Conservation (phyloP, 768 basidiomycete genomes). For the Tremella mesenterica region DNA sequence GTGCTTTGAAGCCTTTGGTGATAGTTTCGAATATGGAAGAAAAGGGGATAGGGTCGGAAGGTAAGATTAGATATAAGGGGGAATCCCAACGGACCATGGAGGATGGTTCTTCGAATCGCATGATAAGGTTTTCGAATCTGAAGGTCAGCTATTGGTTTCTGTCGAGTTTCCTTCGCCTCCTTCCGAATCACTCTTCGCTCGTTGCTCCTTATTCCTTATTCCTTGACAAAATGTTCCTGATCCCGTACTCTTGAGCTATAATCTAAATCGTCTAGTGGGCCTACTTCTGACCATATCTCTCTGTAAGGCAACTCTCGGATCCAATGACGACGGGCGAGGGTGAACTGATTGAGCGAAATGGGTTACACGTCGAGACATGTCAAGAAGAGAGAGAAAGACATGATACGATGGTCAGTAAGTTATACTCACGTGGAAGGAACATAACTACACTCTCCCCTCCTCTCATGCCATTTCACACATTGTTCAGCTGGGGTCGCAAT, state of each 20-base stretch:
- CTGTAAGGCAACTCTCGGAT: too few relatives aligned
- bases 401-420: too few relatives aligned
- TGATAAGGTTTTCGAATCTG: constrained; percentile 76
- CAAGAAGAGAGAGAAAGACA: too few relatives aligned
- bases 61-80: constrained; percentile 76
- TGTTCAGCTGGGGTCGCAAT: constrained; percentile 54
- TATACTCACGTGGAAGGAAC: constrained; percentile 62
- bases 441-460: constrained; percentile 51
- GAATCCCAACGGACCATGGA: constrained; percentile 99
- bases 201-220: not conserved
- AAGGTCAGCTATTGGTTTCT: not conserved
- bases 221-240: too few relatives aligned
- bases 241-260: too few relatives aligned
- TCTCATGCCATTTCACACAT: constrained; percentile 67
- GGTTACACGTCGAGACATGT: too few relatives aligned
- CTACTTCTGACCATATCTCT: too few relatives aligned
- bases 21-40: constrained; percentile 72
- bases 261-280: too few relatives aligned
- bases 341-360: too few relatives aligned
- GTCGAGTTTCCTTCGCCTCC: too few relatives aligned
- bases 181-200: not conserved
- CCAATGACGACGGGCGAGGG: too few relatives aligned
- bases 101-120: constrained; percentile 89
- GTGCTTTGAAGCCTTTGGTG: constrained; percentile 69
- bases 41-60: constrained; percentile 55